Evolutionary conservation across 768 basidiomycete genomes (phyloP).

Genomic region (Boletus huronensis): DNA sequence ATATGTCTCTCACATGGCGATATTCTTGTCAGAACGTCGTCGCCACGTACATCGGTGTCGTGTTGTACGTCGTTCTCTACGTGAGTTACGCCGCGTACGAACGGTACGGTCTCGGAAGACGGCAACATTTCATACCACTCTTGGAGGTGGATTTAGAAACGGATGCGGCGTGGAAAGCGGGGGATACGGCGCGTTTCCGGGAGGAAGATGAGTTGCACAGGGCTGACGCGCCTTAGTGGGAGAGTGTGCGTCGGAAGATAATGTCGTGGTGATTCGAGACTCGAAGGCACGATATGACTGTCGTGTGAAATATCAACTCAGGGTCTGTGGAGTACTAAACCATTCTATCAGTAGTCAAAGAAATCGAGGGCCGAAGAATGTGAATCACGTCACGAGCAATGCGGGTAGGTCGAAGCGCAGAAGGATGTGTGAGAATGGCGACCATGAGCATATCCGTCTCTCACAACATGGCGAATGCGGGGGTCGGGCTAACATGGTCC

Average conservation of each 20-base stretch:
- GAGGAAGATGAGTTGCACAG: slow-evolving; percentile 26
- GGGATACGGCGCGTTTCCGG: slow-evolving; percentile 38
- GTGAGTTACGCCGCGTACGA: slow-evolving; percentile 42
- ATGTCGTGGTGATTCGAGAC: neutral
- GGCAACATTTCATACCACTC: slow-evolving; percentile 40
- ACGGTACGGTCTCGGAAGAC: slow-evolving; percentile 27
- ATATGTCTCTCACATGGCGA: neutral
- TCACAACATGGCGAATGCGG: neutral
- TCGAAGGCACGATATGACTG: neutral
- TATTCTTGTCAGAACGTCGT: slow-evolving; percentile 42
- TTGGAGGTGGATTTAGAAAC: slow-evolving; percentile 49
- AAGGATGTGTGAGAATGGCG: neutral
- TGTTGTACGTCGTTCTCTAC: slow-evolving; percentile 45
- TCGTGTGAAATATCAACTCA: neutral
- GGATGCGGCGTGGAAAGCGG: slow-evolving; percentile 50
- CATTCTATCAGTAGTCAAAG: neutral
- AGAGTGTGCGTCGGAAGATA: neutral
- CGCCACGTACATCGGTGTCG: slow-evolving; percentile 53
- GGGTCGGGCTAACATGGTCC: neutral
- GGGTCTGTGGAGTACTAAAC: neutral
- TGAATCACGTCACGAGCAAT: neutral
- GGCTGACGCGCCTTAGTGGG: neutral
- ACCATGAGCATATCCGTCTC: neutral
- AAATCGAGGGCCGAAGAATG: neutral
- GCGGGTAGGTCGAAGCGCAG: neutral